phyloP scores from a whole-genome alignment of 441 rosid genomes.

The Hypseocharis bilobata region DNA sequence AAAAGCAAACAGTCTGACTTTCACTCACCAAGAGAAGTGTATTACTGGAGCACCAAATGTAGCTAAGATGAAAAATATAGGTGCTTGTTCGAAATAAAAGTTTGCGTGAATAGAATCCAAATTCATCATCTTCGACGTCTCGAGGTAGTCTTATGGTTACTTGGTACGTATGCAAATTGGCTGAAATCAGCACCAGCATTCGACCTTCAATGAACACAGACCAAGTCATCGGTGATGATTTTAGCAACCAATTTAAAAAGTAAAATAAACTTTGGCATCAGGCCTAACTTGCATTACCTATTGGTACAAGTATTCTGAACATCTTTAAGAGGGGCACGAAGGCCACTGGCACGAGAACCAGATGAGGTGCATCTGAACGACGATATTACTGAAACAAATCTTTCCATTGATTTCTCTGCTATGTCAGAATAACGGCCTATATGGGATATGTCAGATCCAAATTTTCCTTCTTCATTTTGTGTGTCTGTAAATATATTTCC shows the following conservation, averaged over 20 bases:
- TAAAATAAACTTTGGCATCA: background rate
- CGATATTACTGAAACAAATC: constrained; percentile 54
- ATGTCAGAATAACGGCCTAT: constrained; percentile 48
- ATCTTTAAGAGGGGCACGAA: constrained; percentile 73
- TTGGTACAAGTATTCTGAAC: constrained; percentile 36
- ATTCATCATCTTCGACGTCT: constrained; percentile 35
- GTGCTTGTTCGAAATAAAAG: constrained; percentile 4
- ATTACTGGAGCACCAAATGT: background rate
- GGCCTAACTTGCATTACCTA: constrained; percentile 33
- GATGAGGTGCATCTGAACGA: constrained; percentile 48
- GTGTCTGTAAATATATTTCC: constrained; percentile 24
- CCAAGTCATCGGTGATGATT: constrained; percentile 14
- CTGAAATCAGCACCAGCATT: constrained; percentile 40
- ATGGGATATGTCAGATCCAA: constrained; percentile 73
- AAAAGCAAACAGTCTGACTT: background rate
- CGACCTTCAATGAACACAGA: constrained; percentile 32
- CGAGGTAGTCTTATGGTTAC: constrained; percentile 25
- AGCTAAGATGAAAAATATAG: background rate
- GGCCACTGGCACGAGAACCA: constrained; percentile 87
- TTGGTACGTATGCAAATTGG: constrained; percentile 50
- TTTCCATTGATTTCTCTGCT: constrained; percentile 78
- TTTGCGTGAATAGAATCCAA: constrained; percentile 4
- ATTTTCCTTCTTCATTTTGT: constrained; percentile 37
- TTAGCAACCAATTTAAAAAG: constrained; percentile 1
- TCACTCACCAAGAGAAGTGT: background rate